Percentiles rank a stretch among this genome's conserved stretches.
Evolutionary conservation across 176 grass and related monocot species (phyloP).

Genomic region (Phragmites australis): DNA sequence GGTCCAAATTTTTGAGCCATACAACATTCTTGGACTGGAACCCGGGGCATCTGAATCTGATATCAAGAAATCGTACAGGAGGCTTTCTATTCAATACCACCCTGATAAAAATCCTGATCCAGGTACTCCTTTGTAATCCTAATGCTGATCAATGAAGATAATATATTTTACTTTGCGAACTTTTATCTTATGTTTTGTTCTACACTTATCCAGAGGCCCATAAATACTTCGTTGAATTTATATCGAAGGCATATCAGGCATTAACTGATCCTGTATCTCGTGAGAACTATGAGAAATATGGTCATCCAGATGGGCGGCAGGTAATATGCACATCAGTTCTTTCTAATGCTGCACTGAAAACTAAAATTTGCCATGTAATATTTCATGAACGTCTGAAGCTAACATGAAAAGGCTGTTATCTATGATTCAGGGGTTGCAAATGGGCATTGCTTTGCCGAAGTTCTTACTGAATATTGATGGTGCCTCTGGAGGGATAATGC

Average conservation of each 20-base stretch:
- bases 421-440: constrained; percentile 80
- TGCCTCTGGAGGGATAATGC: constrained; percentile 90
- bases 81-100: constrained; percentile 94
- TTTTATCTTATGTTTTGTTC: constrained; percentile 25
- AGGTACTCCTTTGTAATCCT: constrained; percentile 41
- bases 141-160: constrained; percentile 10
- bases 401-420: constrained; percentile 13
- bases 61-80: constrained; percentile 95
- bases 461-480: constrained; percentile 96
- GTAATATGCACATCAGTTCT: constrained; percentile 44
- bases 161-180: not conserved
- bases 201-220: constrained; percentile 80
- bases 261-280: constrained; percentile 93
- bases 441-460: constrained; percentile 96
- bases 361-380: not conserved
- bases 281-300: constrained; percentile 99
- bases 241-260: constrained; percentile 99
- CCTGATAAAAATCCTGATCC: constrained; percentile 99
- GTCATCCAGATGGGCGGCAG: constrained; percentile 99
- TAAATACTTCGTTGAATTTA: constrained; percentile 93
- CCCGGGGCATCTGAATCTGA: constrained; percentile 78
- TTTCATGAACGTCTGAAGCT: constrained; percentile 15
- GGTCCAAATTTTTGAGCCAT: constrained; percentile 97
- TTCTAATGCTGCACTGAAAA: not conserved
- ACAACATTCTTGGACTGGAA: constrained; percentile 94